Percentiles rank a stretch among this genome's conserved stretches.
phyloP scores from a whole-genome alignment of 257 asterid species.

The Perilla frutescens region DNA sequence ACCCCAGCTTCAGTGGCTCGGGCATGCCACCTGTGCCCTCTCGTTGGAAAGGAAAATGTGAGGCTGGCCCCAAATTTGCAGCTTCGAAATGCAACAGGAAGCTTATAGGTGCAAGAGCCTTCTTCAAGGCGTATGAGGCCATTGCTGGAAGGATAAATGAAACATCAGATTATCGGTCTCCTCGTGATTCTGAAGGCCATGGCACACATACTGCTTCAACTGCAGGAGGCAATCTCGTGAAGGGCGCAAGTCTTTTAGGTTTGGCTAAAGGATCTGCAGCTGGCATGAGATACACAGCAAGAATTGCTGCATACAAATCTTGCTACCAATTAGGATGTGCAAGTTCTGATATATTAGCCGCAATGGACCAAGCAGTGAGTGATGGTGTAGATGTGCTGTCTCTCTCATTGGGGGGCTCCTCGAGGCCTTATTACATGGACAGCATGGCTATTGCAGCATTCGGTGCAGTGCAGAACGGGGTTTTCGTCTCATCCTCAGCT shows the following conservation, averaged over 20 bases:
- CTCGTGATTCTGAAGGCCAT: conserved; percentile 77
- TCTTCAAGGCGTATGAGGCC: conserved; percentile 66
- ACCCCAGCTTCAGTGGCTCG: conserved; percentile 53
- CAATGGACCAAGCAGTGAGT: conserved; percentile 63
- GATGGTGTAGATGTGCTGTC: conserved; percentile 78
- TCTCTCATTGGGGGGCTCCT: conserved; percentile 63
- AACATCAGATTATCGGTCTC: conserved; percentile 58
- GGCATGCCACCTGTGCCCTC: conserved; percentile 52
- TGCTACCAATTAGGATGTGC: conserved; percentile 65
- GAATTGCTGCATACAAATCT: conserved; percentile 77
- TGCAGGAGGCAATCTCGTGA: conserved; percentile 62
- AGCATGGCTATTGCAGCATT: conserved; percentile 69
- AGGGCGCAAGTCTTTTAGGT: conserved; percentile 56
- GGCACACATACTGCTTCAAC: conserved; percentile 82
- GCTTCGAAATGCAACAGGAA: conserved; percentile 66
- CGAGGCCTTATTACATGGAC: conserved; percentile 55
- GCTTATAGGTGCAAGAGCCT: conserved; percentile 64
- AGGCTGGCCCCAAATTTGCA: conserved; percentile 50
- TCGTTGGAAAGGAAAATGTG: conserved; percentile 70
- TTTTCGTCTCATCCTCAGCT: conserved; percentile 62
- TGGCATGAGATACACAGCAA: conserved; percentile 62
- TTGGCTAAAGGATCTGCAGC: conserved; percentile 68
- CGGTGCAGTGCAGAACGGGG: conserved; percentile 63
- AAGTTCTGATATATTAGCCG: conserved; percentile 68
- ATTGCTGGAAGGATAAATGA: conserved; percentile 58